Evolutionary conservation across 2,329 filamentous ascomycete genomes (phyloP).

Genomic region (Coniochaeta prunicola): DNA sequence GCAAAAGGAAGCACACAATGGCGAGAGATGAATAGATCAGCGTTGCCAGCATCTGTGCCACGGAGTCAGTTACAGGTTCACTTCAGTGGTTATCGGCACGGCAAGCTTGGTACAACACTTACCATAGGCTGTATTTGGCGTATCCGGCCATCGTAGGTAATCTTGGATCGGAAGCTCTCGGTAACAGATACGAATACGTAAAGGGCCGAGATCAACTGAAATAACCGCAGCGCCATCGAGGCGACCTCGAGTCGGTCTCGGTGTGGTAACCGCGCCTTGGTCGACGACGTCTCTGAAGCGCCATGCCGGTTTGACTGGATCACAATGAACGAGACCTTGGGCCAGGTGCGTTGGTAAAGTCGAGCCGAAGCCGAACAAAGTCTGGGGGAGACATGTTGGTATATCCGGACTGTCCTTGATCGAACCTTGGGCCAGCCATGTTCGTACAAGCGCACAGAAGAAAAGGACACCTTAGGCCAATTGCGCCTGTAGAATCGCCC

Average conservation of each 20-base stretch:
- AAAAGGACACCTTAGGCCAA: neutral
- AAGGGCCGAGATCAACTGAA: neutral
- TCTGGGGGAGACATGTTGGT: neutral
- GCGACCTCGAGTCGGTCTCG: neutral
- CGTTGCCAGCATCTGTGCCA: constrained; percentile 9
- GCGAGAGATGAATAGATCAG: constrained; percentile 14
- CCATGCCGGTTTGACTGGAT: neutral
- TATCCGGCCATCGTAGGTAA: neutral
- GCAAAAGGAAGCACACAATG: constrained; percentile 11
- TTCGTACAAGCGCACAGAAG: neutral
- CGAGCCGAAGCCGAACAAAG: neutral
- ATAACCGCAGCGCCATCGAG: neutral
- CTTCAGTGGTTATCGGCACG: neutral
- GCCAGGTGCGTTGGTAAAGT: neutral
- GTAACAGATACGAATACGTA: constrained; percentile 20
- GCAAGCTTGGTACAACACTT: neutral
- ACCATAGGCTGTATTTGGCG: neutral
- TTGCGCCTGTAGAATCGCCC: neutral
- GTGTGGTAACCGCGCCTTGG: neutral
- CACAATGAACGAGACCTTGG: neutral
- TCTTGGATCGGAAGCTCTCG: neutral
- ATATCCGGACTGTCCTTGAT: neutral
- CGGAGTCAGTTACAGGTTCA: neutral
- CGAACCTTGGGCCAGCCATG: neutral
- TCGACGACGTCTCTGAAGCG: neutral